These are phyloP conservation scores for Barbatosphaeria neglecta DNA, from an alignment of 495 filamentous ascomycete genomes.

Conservation along the genomic window DNA sequence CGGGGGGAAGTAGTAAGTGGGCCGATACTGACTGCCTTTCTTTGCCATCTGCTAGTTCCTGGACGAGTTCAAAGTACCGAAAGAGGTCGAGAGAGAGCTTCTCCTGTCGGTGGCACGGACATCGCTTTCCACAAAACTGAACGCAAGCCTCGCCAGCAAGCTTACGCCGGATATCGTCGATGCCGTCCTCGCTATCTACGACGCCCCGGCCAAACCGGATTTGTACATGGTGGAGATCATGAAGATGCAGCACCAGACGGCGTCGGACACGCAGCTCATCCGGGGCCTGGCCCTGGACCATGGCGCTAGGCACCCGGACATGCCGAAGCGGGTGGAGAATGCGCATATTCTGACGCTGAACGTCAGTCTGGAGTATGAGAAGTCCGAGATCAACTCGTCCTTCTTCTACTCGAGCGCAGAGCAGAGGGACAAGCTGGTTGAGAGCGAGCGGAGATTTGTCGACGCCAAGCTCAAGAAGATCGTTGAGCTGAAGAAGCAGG, in stretches of 20 bases:
- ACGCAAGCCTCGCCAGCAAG: constrained; percentile 73
- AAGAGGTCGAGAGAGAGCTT: constrained; percentile 83
- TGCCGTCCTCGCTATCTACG: constrained; percentile 87
- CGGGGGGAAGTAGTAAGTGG: no score
- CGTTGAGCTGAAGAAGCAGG: constrained; percentile 94
- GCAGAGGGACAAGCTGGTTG: constrained; percentile 93
- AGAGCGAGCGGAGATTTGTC: constrained; percentile 91
- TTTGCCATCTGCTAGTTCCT: constrained; percentile 54
- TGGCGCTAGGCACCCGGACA: constrained; percentile 92
- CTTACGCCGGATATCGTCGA: constrained; percentile 92
- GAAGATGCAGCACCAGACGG: constrained; percentile 98
- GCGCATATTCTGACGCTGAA: constrained; percentile 92
- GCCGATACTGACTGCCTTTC: no score
- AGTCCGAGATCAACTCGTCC: constrained; percentile 96
- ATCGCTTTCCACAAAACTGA: constrained; percentile 89
- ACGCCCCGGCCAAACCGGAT: constrained; percentile 82
- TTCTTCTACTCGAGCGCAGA: constrained; percentile 98
- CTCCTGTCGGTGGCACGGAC: constrained; percentile 88
- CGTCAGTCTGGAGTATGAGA: constrained; percentile 96
- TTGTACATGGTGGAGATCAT: constrained; percentile 99
- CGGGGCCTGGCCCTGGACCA: constrained; percentile 88
- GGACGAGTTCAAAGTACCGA: constrained; percentile 80
- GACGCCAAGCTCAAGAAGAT: constrained; percentile 97
- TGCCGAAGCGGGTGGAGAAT: constrained; percentile 93
- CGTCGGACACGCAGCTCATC: constrained; percentile 92